phyloP scores from a whole-genome alignment of 2,329 filamentous ascomycete species.

The Penicillium sp. region DNA sequence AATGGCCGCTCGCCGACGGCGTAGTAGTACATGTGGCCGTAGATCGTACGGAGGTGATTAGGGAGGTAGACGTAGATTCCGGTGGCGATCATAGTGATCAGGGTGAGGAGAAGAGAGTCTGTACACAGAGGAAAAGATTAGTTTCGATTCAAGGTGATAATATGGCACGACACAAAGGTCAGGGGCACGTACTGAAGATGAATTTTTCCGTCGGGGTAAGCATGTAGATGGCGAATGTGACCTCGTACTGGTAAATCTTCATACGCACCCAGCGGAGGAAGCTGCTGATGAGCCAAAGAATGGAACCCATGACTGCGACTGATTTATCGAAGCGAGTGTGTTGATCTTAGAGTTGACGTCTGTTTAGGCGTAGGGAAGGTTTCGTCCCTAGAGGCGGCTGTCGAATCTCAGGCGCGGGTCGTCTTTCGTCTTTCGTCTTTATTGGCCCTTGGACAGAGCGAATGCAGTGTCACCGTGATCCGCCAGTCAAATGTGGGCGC shows the following conservation, averaged over 20 bases:
- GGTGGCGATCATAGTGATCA: constrained; percentile 81
- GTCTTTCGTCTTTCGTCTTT: background rate
- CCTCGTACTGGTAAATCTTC: constrained; percentile 98
- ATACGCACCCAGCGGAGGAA: constrained; percentile 83
- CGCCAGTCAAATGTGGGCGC: background rate
- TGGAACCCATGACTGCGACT: constrained; percentile 23
- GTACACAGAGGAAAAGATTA: constrained; percentile 4
- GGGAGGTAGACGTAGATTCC: constrained; percentile 91
- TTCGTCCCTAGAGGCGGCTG: background rate
- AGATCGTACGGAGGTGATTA: constrained; percentile 80
- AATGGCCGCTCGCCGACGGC: constrained; percentile 70
- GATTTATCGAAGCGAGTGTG: background rate
- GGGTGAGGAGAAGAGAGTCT: constrained; percentile 92
- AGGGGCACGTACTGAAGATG: constrained; percentile 76
- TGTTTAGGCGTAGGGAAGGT: background rate
- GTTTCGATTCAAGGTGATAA: background rate
- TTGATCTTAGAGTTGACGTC: background rate
- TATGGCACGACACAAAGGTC: too few relatives aligned
- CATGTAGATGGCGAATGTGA: constrained; percentile 96
- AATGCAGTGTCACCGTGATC: background rate
- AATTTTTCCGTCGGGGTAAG: constrained; percentile 94
- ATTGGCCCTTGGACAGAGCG: background rate
- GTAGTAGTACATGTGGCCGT: constrained; percentile 90
- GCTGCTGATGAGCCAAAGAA: constrained; percentile 45
- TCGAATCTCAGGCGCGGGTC: background rate